These are phyloP conservation scores for Chenopodium berlandieri DNA, from an alignment of 148 eudicot species.

Conservation along the genomic window DNA sequence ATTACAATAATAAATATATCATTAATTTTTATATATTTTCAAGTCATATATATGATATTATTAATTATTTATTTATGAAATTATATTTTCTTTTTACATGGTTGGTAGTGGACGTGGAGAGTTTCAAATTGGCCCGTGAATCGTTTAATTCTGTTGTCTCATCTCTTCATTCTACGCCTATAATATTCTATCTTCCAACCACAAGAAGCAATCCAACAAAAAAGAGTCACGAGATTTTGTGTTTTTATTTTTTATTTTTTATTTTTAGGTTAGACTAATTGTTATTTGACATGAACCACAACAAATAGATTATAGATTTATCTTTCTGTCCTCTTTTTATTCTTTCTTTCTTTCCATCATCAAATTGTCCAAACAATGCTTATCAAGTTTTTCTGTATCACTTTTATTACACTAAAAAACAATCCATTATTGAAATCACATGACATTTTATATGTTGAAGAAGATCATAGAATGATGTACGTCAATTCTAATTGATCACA, in stretches of 20 bases:
- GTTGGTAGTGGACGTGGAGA: background rate
- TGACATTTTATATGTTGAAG: background rate
- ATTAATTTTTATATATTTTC: too few species aligned
- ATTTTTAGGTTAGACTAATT: constrained; percentile 20
- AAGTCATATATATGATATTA: too few species aligned
- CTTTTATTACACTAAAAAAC: constrained; percentile 14
- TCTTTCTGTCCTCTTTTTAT: background rate
- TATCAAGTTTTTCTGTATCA: constrained; percentile 8
- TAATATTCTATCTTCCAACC: constrained; percentile 19
- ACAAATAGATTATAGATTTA: background rate
- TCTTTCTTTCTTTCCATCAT: background rate
- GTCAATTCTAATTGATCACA: background rate
- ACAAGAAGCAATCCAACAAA: constrained; percentile 59
- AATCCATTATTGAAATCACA: constrained; percentile 24
- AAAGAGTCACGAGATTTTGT: constrained; percentile 52
- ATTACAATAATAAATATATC: too few species aligned
- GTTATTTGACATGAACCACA: constrained; percentile 26
- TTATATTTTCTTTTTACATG: background rate
- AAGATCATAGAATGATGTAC: background rate
- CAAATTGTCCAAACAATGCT: constrained; percentile 14
- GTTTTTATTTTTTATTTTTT: background rate
- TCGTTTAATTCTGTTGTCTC: constrained; percentile 5
- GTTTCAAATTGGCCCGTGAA: constrained; percentile 29
- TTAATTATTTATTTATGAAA: too few species aligned
- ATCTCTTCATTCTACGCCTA: background rate